Conservation (phyloP, 75 land plant species). For the Azolla pinnata region DNA sequence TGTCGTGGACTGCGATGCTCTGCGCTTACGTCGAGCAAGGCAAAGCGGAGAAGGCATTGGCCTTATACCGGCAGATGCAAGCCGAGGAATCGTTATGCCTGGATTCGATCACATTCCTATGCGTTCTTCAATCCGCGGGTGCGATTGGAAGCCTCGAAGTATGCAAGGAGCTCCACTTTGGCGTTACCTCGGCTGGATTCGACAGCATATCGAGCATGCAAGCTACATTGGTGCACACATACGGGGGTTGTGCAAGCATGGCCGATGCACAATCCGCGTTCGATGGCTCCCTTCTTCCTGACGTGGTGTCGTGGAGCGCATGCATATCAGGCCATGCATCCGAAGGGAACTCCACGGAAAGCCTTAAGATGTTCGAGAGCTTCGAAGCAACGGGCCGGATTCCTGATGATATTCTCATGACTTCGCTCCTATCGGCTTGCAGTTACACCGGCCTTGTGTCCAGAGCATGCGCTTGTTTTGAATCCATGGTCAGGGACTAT, state of each 20-base stretch:
- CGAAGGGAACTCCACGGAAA: background rate
- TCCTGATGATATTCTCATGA: constrained; percentile 13
- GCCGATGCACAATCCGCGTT: constrained; percentile 4
- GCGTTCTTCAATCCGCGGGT: background rate
- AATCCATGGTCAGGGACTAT: constrained; percentile 9
- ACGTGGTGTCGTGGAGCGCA: constrained; percentile 10
- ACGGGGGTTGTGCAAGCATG: constrained; percentile 7
- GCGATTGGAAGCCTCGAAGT: background rate
- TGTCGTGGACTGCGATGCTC: constrained; percentile 8
- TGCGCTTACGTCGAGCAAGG: constrained; percentile 3
- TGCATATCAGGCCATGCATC: constrained; percentile 4
- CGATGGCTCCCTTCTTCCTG: background rate
- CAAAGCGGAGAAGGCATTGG: background rate
- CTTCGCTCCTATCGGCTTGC: constrained; percentile 16
- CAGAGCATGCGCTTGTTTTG: constrained; percentile 5
- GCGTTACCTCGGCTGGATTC: background rate
- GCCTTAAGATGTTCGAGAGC: background rate
- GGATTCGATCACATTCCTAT: background rate
- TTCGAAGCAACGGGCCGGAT: constrained; percentile 1
- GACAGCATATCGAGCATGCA: background rate
- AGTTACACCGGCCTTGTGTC: constrained; percentile 14
- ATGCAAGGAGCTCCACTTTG: constrained; percentile 6
- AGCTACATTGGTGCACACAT: background rate
- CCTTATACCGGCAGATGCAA: background rate
- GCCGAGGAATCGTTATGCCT: background rate